A percentile compares a stretch with the other conserved stretches of the same genome.
Evolutionary conservation across 495 filamentous ascomycete genomes (phyloP).

Genomic region (Lentithecium fluviatile): DNA sequence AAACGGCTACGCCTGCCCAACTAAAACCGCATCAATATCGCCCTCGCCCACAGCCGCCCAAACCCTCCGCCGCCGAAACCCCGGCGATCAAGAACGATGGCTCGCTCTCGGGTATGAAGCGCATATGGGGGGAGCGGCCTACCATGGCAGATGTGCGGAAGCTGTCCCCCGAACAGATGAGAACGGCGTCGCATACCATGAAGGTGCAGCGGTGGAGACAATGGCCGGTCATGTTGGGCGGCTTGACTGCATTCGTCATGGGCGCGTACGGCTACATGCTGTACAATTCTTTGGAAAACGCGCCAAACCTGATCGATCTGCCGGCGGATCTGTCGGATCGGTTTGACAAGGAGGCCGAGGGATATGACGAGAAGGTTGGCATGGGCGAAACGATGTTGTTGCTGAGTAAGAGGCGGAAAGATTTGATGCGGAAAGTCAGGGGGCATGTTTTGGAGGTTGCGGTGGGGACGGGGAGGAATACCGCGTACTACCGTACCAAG

Average conservation of each 20-base stretch:
- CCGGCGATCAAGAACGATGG: neutral
- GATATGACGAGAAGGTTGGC: conserved; percentile 42
- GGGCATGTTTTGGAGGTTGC: conserved; percentile 89
- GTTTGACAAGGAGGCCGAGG: conserved; percentile 40
- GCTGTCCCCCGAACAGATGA: conserved; percentile 3
- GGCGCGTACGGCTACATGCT: conserved; percentile 36
- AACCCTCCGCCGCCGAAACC: neutral
- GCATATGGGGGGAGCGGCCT: neutral
- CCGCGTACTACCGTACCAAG: conserved; percentile 64
- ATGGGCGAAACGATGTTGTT: conserved; percentile 37
- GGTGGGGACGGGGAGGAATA: conserved; percentile 87
- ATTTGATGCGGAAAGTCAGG: conserved; percentile 43
- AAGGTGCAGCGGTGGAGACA: conserved; percentile 20
- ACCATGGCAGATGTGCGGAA: neutral
- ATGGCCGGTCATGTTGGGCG: conserved; percentile 19
- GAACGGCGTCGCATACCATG: neutral
- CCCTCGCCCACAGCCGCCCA: neutral
- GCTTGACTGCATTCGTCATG: conserved; percentile 26
- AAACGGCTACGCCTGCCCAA: neutral
- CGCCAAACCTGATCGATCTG: conserved; percentile 20
- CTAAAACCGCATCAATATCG: neutral
- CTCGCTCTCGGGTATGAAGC: neutral
- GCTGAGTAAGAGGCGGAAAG: conserved; percentile 27
- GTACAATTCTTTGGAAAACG: conserved; percentile 27
- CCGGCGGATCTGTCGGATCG: conserved; percentile 37